Evolutionary conservation across 257 asterid species (phyloP).

Genomic region (Nemophila menziesii): DNA sequence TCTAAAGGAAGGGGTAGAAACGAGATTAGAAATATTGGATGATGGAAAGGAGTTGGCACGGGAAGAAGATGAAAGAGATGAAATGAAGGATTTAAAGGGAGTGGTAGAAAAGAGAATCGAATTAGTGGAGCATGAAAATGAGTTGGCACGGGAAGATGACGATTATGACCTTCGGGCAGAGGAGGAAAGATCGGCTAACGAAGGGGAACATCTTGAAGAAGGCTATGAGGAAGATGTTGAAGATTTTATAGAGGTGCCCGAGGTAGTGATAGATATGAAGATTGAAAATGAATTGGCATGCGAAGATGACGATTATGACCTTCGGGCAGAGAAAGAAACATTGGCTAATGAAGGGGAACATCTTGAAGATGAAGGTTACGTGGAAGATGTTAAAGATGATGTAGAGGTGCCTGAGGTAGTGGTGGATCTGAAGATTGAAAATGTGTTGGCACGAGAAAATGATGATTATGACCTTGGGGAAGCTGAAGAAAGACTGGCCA

Average conservation of each 20-base stretch:
- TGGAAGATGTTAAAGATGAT: slow-evolving; percentile 11
- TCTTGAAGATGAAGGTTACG: too few relatives aligned
- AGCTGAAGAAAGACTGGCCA: too few relatives aligned
- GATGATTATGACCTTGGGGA: slow-evolving; percentile 2
- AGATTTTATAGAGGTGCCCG: slow-evolving; percentile 8
- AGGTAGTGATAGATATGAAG: slow-evolving; percentile 1
- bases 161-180: too few relatives aligned
- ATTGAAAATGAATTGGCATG: background rate
- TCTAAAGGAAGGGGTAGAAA: slow-evolving; percentile 12
- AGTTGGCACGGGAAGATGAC: slow-evolving; percentile 4
- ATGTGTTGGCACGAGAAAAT: too few relatives aligned
- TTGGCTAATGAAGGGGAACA: background rate
- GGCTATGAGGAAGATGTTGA: slow-evolving; percentile 13
- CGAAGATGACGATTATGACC: slow-evolving; percentile 4
- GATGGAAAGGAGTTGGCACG: slow-evolving; percentile 1
- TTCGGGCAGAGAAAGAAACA: slow-evolving; percentile 1
- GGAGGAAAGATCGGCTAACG: background rate
- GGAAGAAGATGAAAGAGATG: slow-evolving; percentile 9
- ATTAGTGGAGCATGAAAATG: slow-evolving; percentile 8
- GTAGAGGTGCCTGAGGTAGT: slow-evolving; percentile 8
- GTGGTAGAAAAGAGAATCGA: slow-evolving; percentile 19
- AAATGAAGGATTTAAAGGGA: slow-evolving; percentile 7
- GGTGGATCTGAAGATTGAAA: slow-evolving; percentile 18
- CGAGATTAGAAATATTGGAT: slow-evolving; percentile 16
- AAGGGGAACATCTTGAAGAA: background rate